Conservation (phyloP, 768 basidiomycete genomes). For the Chalciporus piperatus region DNA sequence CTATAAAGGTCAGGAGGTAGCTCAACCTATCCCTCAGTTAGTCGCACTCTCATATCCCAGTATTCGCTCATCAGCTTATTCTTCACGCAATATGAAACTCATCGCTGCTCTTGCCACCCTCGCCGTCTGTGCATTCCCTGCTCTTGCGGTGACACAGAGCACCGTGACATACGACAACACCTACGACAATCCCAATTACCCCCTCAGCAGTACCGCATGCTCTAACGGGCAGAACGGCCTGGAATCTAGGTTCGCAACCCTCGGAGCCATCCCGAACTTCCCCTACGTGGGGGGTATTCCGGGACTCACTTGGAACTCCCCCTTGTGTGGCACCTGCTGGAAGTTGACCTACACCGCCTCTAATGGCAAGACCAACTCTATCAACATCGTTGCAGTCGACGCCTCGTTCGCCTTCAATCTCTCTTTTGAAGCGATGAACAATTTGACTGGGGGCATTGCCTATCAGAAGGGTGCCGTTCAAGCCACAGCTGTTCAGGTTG, state of each 20-base stretch:
- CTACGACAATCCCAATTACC: conserved; percentile 29
- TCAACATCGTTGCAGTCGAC: conserved; percentile 54
- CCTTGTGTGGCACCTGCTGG: conserved; percentile 62
- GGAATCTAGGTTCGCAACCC: conserved; percentile 29
- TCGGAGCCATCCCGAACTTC: conserved; percentile 33
- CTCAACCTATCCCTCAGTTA: background rate
- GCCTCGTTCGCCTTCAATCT: conserved; percentile 42
- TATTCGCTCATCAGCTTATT: background rate
- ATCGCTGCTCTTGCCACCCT: conserved; percentile 4
- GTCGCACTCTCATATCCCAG: background rate
- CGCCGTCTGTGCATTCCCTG: conserved; percentile 17
- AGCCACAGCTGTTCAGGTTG: conserved; percentile 43
- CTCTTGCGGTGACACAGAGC: conserved; percentile 14
- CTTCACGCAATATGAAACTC: conserved; percentile 18
- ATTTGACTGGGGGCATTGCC: conserved; percentile 39
- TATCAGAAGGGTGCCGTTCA: conserved; percentile 43
- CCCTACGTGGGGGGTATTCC: conserved; percentile 30
- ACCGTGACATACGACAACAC: conserved; percentile 40
- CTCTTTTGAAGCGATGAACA: conserved; percentile 34
- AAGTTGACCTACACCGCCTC: conserved; percentile 44
- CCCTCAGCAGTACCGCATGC: conserved; percentile 33
- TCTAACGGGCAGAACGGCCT: conserved; percentile 35
- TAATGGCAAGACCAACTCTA: conserved; percentile 32
- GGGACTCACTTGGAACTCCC: conserved; percentile 41
- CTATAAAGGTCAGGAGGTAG: background rate